Conservation (phyloP, 2,329 filamentous ascomycete genomes). For the Alternaria sp. region DNA sequence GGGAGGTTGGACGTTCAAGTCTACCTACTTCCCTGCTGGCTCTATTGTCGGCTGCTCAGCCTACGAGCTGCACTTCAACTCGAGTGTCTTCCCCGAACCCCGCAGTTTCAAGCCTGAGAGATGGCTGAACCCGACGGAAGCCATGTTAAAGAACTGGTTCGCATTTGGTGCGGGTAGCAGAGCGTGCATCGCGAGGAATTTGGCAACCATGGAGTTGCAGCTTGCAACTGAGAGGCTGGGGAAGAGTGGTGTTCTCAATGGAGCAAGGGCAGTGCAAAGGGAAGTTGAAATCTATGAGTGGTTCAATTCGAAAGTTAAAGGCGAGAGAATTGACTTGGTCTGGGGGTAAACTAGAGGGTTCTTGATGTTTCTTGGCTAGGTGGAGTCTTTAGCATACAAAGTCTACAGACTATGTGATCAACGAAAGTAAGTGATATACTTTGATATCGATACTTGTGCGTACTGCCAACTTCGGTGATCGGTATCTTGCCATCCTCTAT, state of each 20-base stretch:
- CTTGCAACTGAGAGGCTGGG: constrained; percentile 54
- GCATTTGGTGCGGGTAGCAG: constrained; percentile 45
- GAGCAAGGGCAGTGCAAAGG: constrained; percentile 53
- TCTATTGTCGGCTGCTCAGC: constrained; percentile 42
- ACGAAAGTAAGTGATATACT: not conserved
- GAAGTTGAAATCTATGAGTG: constrained; percentile 63
- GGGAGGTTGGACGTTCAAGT: constrained; percentile 40
- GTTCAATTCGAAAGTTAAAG: constrained; percentile 64
- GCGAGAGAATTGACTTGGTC: constrained; percentile 56
- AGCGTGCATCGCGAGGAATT: constrained; percentile 44
- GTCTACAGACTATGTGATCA: not conserved
- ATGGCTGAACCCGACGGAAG: constrained; percentile 45
- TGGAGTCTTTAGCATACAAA: not conserved
- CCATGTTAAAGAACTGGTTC: constrained; percentile 47
- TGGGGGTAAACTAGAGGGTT: constrained; percentile 21
- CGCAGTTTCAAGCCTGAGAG: constrained; percentile 36
- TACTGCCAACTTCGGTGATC: not conserved
- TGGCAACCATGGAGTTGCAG: constrained; percentile 43
- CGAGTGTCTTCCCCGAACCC: constrained; percentile 30
- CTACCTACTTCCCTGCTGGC: constrained; percentile 34
- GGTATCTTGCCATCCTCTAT: not conserved
- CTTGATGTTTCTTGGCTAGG: not conserved
- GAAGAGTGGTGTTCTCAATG: constrained; percentile 55
- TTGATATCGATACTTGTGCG: not conserved
- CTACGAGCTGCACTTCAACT: constrained; percentile 41